These are phyloP conservation scores for Rhodomyrtus tomentosa DNA, from an alignment of 345 rosid genomes.

Conservation along the genomic window DNA sequence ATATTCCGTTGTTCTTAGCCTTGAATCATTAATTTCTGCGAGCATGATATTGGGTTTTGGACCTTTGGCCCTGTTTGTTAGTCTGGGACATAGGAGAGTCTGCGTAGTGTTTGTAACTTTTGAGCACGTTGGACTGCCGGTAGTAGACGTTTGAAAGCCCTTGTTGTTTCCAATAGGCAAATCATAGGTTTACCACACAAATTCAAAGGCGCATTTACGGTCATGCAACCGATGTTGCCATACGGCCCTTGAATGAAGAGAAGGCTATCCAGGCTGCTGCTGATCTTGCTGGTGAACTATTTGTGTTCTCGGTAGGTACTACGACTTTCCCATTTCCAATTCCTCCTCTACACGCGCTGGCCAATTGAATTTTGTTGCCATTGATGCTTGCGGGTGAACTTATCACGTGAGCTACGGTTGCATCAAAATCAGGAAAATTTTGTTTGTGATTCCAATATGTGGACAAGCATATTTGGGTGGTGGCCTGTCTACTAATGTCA, in stretches of 20 bases:
- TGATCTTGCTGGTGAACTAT: slow-evolving; percentile 79
- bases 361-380: background rate
- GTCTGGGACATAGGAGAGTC: background rate
- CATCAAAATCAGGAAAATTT: background rate
- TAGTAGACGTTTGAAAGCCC: background rate
- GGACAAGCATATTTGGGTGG: background rate
- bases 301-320: slow-evolving; percentile 56
- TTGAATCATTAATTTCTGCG: background rate
- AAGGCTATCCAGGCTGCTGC: slow-evolving; percentile 83
- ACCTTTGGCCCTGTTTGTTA: background rate
- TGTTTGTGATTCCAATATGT: background rate
- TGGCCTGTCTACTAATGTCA: background rate
- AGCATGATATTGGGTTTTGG: background rate
- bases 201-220: slow-evolving; percentile 69
- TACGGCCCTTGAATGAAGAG: slow-evolving; percentile 74
- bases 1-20: background rate
- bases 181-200: slow-evolving; percentile 56
- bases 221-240: slow-evolving; percentile 48
- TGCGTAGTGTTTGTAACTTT: background rate
- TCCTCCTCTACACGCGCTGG: background rate
- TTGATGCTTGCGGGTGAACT: background rate
- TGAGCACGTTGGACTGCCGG: background rate
- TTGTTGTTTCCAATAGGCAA: slow-evolving; percentile 23
- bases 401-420: background rate
- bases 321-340: background rate